Evolutionary conservation across 305 asterid species (phyloP), one percentile per base, ranked within the genome.

Genomic region (Rubia peregrina): DNA sequence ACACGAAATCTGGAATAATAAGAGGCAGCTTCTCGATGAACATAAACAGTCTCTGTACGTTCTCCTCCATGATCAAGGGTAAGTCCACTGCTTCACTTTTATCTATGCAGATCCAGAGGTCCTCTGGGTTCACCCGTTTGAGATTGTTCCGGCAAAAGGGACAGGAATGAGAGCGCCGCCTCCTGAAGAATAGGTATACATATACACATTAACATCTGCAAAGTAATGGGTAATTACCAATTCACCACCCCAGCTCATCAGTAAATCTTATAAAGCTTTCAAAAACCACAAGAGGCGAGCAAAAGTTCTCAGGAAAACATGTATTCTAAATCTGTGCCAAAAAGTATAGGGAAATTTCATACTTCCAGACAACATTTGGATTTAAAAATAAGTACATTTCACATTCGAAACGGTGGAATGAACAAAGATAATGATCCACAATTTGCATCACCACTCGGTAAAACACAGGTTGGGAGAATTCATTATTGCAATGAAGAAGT

Each of bases 141-240:
- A 80, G 81, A 67, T 68, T 65, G 63, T 75, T 71, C 64, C 86
- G 82, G 73, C 86, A 83, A 74, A 83, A 83, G 33, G 86, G 86
- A 72, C 86, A 83, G 9, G 86, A 83, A 67, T 83, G 81, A 9
- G 86, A 83, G n/a, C 84, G 82, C 60, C 73, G 66, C 57, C 72
- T 77, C 86, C 86, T 83, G 71, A 62, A 42, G 56, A 26, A 70
- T 19, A 36, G 19, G 36, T 33, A 33, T 33, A 33, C 26, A 41
- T 40, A 3, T 24, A 33, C 66, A 61, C 4, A 42, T 19, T 61
- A 26, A 55, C 48, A 55, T 6, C 36, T 42, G 44, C 9, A 65
- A 19, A 24, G 14, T 41, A 55, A 42, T 13, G 24, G 55, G 48
- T 8, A 6, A 0, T 3, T 48, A 13, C 6, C 55, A 12, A 48